Evolutionary conservation across 2,329 filamentous ascomycete genomes (phyloP).

Genomic region (Colletotrichum somersetense): DNA sequence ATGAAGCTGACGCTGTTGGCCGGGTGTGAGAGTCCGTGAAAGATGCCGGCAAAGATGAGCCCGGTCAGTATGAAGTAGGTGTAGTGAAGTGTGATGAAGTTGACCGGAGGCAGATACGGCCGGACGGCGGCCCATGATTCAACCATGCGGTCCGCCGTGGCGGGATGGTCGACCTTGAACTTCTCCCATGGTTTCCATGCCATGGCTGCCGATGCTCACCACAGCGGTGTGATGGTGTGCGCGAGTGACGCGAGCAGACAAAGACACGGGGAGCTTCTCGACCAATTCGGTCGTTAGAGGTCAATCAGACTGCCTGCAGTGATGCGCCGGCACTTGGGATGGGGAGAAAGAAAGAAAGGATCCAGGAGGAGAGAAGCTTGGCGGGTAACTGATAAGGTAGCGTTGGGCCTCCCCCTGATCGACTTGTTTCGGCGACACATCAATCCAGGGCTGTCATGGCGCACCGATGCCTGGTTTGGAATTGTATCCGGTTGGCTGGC

Average conservation of each 20-base stretch:
- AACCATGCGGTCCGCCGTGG: constrained; percentile 25
- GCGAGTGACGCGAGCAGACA: constrained; percentile 25
- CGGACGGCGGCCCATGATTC: constrained; percentile 28
- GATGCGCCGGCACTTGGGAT: constrained; percentile 10
- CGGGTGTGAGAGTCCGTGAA: constrained; percentile 69
- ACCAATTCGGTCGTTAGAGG: neutral
- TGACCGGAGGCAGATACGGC: constrained; percentile 57
- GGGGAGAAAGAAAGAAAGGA: constrained; percentile 6
- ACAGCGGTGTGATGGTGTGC: constrained; percentile 9
- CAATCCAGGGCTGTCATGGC: constrained; percentile 11
- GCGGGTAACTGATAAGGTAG: neutral
- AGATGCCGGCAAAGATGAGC: constrained; percentile 70
- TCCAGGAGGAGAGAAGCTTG: constrained; percentile 24
- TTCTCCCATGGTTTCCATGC: constrained; percentile 29
- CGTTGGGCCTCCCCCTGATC: constrained; percentile 27
- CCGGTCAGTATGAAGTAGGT: constrained; percentile 71
- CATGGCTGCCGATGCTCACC: constrained; percentile 21
- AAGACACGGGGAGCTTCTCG: constrained; percentile 1
- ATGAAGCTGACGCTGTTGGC: constrained; percentile 67
- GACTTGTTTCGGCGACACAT: neutral
- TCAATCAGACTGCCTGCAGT: too few relatives aligned
- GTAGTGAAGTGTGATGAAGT: constrained; percentile 76
- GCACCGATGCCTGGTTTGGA: constrained; percentile 3
- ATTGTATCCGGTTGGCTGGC: constrained; percentile 14
- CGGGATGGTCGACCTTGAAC: constrained; percentile 32